phyloP scores from a whole-genome alignment of 1,284 basidiomycete species.

The Mycena sp. region DNA sequence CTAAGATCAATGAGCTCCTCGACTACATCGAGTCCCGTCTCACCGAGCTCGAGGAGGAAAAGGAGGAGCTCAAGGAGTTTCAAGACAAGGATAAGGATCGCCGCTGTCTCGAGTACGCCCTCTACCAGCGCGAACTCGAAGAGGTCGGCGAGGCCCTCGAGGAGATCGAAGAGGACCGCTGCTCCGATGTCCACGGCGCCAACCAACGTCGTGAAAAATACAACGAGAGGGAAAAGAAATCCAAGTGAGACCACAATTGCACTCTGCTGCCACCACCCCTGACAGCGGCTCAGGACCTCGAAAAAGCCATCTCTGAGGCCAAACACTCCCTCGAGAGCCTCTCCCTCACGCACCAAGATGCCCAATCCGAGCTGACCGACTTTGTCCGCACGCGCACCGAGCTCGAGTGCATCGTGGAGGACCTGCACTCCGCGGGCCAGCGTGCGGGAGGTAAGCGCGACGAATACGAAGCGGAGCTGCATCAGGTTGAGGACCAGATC shows the following conservation, averaged over 20 bases:
- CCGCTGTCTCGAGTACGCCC: constrained; percentile 93
- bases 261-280: constrained; percentile 6
- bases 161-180: constrained; percentile 84
- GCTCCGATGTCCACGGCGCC: constrained; percentile 84
- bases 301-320: constrained; percentile 76
- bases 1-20: constrained; percentile 91
- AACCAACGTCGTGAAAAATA: constrained; percentile 86
- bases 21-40: constrained; percentile 93
- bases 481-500: constrained; percentile 68
- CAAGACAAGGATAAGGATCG: constrained; percentile 96
- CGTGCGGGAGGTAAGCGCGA: constrained; percentile 71
- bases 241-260: constrained; percentile 62
- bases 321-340: constrained; percentile 80
- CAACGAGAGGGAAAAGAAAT: constrained; percentile 87
- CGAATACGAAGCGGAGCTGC: constrained; percentile 75
- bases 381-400: constrained; percentile 83
- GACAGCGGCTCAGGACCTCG: constrained; percentile 64
- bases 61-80: constrained; percentile 96
- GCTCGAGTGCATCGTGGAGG: constrained; percentile 84
- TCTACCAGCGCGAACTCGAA: constrained; percentile 91
- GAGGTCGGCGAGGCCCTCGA: constrained; percentile 89
- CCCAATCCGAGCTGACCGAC: constrained; percentile 82
- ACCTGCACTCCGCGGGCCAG: constrained; percentile 73
- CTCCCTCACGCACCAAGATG: constrained; percentile 73
- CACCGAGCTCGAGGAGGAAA: constrained; percentile 94